Evolutionary conservation across 2,329 filamentous ascomycete genomes (phyloP).

Genomic region (Exophiala sp.): DNA sequence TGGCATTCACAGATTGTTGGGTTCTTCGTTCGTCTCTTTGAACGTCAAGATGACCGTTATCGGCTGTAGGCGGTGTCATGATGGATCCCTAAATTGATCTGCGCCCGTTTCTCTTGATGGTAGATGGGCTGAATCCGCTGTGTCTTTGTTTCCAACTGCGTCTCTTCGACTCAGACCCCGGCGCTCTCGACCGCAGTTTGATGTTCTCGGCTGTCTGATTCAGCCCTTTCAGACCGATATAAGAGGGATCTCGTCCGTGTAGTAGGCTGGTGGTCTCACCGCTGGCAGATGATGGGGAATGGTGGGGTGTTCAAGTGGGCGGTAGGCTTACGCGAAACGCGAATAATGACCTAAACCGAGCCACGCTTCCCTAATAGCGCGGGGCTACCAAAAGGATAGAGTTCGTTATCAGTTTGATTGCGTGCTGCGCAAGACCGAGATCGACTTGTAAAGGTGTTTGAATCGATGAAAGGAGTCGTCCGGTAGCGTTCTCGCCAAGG

Average conservation of each 20-base stretch:
- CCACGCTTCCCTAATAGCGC: slow-evolving; percentile 3
- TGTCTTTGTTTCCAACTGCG: too few relatives aligned
- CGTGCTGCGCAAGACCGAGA: not conserved
- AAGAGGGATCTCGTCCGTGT: not conserved
- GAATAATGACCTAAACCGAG: slow-evolving; percentile 5
- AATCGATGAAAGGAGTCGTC: too few relatives aligned
- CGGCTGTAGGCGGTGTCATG: slow-evolving; percentile 22
- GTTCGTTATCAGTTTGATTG: not conserved
- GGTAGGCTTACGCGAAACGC: slow-evolving; percentile 9
- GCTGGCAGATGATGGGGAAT: slow-evolving; percentile 12
- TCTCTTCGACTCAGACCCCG: too few relatives aligned
- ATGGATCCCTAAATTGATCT: not conserved
- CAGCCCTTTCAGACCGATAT: too few relatives aligned
- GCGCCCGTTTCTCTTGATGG: not conserved
- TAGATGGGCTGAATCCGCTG: too few relatives aligned
- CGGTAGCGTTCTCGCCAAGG: too few relatives aligned
- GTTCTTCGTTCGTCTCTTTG: slow-evolving; percentile 19
- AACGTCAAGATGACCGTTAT: slow-evolving; percentile 19
- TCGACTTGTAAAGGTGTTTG: too few relatives aligned
- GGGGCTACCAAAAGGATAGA: not conserved
- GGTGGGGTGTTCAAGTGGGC: slow-evolving; percentile 5
- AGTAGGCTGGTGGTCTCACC: slow-evolving; percentile 16
- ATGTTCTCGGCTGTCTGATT: too few relatives aligned
- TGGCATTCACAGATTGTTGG: slow-evolving; percentile 10
- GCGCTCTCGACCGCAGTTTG: too few relatives aligned